These are phyloP conservation scores for Cladosporium cucumerinum DNA, from an alignment of 2,329 filamentous ascomycete genomes.

Conservation along the genomic window DNA sequence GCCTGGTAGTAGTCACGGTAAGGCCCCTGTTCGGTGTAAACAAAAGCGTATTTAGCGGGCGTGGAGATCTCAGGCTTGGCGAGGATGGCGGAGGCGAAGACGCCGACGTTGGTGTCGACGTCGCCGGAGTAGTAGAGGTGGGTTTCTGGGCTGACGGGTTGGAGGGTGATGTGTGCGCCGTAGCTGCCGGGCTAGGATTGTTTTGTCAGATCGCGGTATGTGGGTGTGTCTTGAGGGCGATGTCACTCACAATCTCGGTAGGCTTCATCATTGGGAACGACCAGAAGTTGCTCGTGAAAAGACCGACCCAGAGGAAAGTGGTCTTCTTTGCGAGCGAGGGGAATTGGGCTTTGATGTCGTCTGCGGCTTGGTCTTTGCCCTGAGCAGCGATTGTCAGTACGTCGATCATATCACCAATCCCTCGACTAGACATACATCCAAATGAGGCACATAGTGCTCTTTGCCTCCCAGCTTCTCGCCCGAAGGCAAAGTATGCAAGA, in stretches of 20 bases:
- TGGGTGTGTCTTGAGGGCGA: no score
- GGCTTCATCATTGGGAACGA: conserved; percentile 12
- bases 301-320: conserved; percentile 23
- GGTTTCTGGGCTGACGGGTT: conserved; percentile 14
- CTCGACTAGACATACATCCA: not conserved
- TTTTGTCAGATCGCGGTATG: not conserved
- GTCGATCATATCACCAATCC: not conserved
- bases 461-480: conserved; percentile 16
- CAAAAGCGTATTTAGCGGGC: conserved; percentile 19
- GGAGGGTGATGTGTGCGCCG: conserved; percentile 15
- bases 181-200: conserved; percentile 2
- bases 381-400: conserved; percentile 4
- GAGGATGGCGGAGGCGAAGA: conserved; percentile 18
- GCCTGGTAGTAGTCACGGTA: conserved; percentile 18
- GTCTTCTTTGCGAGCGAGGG: conserved; percentile 23
- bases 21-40: conserved; percentile 19
- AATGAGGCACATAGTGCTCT: conserved; percentile 9
- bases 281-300: conserved; percentile 22
- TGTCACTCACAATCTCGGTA: conserved; percentile 12
- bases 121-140: conserved; percentile 18
- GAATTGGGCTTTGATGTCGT: conserved; percentile 18
- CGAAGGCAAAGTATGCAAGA: conserved; percentile 19
- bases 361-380: conserved; percentile 22
- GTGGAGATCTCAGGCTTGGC: conserved; percentile 13
- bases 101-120: conserved; percentile 18